These are phyloP conservation scores for Nicotiana knightiana DNA, from an alignment of 257 asterid species.

Conservation along the genomic window DNA sequence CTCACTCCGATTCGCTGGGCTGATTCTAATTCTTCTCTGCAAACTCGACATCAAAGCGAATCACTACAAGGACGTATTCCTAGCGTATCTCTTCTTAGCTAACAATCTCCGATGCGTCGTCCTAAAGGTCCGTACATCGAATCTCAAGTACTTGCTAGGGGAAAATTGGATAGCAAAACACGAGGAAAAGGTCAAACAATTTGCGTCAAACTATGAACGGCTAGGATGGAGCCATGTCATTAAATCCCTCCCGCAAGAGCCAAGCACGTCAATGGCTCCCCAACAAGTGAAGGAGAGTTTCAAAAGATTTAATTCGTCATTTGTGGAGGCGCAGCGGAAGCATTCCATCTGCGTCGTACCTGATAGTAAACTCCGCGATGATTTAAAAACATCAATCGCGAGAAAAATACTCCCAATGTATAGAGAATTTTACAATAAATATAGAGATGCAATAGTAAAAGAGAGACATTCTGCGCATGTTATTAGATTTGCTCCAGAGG, in stretches of 20 bases:
- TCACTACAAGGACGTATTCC: constrained; percentile 51
- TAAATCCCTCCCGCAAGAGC: constrained; percentile 42
- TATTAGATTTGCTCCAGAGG: constrained; percentile 70
- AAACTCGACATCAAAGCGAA: constrained; percentile 68
- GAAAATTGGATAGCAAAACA: constrained; percentile 65
- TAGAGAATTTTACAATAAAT: constrained; percentile 44
- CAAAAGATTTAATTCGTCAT: constrained; percentile 52
- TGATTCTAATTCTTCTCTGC: too few relatives aligned
- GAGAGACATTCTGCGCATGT: constrained; percentile 36
- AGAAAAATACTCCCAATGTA: constrained; percentile 42
- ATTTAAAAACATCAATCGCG: constrained; percentile 36
- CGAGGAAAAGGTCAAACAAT: constrained; percentile 46
- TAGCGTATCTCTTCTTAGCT: constrained; percentile 65
- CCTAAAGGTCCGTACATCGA: constrained; percentile 50
- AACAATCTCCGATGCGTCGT: constrained; percentile 64
- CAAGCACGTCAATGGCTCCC: constrained; percentile 17
- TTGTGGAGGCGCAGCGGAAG: constrained; percentile 57
- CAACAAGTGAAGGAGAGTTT: constrained; percentile 47
- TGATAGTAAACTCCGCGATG: constrained; percentile 57
- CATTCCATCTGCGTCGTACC: constrained; percentile 49
- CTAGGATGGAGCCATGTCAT: constrained; percentile 74
- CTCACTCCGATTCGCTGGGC: too few relatives aligned
- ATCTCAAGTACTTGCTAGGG: constrained; percentile 58
- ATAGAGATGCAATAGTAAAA: constrained; percentile 18
- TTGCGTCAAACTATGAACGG: constrained; percentile 48